Evolutionary conservation across 2,329 filamentous ascomycete genomes (phyloP).

Genomic region (Dryadomyces quercivorus): DNA sequence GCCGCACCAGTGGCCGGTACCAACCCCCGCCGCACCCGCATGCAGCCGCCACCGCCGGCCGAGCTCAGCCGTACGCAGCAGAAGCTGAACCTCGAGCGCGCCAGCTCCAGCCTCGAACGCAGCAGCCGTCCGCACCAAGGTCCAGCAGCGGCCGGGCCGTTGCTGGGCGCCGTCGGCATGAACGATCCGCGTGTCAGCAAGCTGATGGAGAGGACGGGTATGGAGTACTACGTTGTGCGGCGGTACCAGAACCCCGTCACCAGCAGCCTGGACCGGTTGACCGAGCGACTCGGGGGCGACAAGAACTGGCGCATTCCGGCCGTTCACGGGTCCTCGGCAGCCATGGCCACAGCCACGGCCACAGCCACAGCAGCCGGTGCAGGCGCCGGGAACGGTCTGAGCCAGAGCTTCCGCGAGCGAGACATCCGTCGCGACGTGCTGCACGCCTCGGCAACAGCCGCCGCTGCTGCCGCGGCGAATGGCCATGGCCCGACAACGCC

Average conservation of each 20-base stretch:
- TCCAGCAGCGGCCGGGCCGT: slow-evolving; percentile 22
- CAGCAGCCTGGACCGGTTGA: slow-evolving; percentile 44
- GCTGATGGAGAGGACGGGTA: slow-evolving; percentile 55
- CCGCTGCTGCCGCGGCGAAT: background rate
- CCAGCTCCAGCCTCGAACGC: slow-evolving; percentile 59
- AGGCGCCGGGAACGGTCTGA: background rate
- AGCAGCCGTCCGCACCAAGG: slow-evolving; percentile 29
- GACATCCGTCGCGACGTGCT: slow-evolving; percentile 10
- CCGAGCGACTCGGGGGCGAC: slow-evolving; percentile 38
- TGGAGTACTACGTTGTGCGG: slow-evolving; percentile 64
- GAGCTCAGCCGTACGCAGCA: slow-evolving; percentile 60
- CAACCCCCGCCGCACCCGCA: slow-evolving; percentile 7
- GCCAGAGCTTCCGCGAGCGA: slow-evolving; percentile 26
- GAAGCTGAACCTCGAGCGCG: slow-evolving; percentile 62
- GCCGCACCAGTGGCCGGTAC: background rate
- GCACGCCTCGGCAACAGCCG: slow-evolving; percentile 5
- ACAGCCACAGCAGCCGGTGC: background rate
- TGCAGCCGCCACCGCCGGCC: slow-evolving; percentile 22
- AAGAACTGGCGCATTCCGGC: slow-evolving; percentile 37
- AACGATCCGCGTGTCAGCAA: slow-evolving; percentile 51
- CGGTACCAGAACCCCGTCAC: slow-evolving; percentile 60
- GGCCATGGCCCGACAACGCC: background rate
- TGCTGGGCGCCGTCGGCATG: slow-evolving; percentile 43
- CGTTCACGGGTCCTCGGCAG: slow-evolving; percentile 16
- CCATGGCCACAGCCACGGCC: background rate